Evolutionary conservation across 352 stramenopile genomes (phyloP).

Genomic region (Globisporangium yorkense): DNA sequence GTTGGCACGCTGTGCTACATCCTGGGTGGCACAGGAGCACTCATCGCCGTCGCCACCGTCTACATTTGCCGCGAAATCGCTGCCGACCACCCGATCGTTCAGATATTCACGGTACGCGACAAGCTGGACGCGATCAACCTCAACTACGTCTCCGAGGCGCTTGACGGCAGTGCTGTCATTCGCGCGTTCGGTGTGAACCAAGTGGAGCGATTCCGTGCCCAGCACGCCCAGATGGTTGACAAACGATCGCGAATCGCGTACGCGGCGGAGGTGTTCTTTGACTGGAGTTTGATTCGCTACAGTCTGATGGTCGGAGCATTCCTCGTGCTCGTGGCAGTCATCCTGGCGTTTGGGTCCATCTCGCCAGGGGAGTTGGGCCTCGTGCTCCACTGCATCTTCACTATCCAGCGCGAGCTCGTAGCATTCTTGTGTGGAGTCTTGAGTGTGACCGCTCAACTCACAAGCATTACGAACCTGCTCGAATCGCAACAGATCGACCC

Average conservation of each 20-base stretch:
- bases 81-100: constrained; percentile 16
- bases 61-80: constrained; percentile 7
- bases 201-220: constrained; percentile 19
- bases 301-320: constrained; percentile 26
- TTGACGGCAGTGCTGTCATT: constrained; percentile 32
- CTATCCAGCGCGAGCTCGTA: constrained; percentile 26
- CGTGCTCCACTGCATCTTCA: constrained; percentile 14
- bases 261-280: constrained; percentile 23
- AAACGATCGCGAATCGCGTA: constrained; percentile 23
- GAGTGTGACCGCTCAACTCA: constrained; percentile 29
- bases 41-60: constrained; percentile 19
- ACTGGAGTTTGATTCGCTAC: constrained; percentile 24
- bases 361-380: too few species aligned
- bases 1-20: constrained; percentile 23
- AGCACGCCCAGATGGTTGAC: constrained; percentile 29
- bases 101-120: constrained; percentile 25
- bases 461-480: constrained; percentile 27
- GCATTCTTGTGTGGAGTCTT: constrained; percentile 26
- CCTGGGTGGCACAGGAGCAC: constrained; percentile 15
- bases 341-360: constrained; percentile 17
- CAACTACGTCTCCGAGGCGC: constrained; percentile 27
- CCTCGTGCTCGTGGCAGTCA: constrained; percentile 25
- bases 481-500: constrained; percentile 60
- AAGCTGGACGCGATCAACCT: constrained; percentile 15
- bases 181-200: constrained; percentile 29